A percentile compares a stretch with the other conserved stretches of the same genome.
phyloP scores from a whole-genome alignment of 2,329 filamentous ascomycete genomes.

The Ramularia endophylla region DNA sequence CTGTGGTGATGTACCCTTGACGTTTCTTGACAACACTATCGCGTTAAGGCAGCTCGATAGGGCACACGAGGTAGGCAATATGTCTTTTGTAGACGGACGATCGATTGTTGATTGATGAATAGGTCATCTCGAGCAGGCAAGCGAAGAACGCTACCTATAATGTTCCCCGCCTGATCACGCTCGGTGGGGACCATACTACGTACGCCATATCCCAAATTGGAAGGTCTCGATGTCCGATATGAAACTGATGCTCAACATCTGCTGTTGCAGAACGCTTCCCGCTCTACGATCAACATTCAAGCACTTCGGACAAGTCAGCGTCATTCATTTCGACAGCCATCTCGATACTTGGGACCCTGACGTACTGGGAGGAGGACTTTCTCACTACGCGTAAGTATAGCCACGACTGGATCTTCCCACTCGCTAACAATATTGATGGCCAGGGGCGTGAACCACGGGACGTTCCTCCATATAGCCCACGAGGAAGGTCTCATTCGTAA shows the following conservation, averaged over 20 bases:
- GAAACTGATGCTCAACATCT: no score
- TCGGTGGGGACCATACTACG: slow-evolving; percentile 52
- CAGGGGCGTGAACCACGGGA: slow-evolving; percentile 57
- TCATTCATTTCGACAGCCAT: slow-evolving; percentile 53
- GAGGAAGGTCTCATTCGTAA: slow-evolving; percentile 56
- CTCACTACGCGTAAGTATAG: slow-evolving; percentile 55
- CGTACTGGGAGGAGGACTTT: slow-evolving; percentile 53
- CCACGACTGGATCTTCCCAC: no score
- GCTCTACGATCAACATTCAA: slow-evolving; percentile 45
- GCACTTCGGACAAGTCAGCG: slow-evolving; percentile 50
- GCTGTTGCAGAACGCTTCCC: no score
- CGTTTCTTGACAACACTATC: slow-evolving; percentile 44
- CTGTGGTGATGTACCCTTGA: slow-evolving; percentile 78
- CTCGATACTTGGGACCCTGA: slow-evolving; percentile 51
- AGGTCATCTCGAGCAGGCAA: slow-evolving; percentile 42
- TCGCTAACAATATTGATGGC: no score
- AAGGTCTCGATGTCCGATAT: no score
- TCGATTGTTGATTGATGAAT: slow-evolving; percentile 1
- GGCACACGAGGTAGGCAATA: slow-evolving; percentile 41
- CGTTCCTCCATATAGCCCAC: slow-evolving; percentile 57
- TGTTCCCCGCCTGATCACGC: slow-evolving; percentile 48
- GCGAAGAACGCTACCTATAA: no score
- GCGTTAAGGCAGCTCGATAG: slow-evolving; percentile 49
- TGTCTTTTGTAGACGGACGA: no score
- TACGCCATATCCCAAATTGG: no score